These are phyloP conservation scores for Sugiyamaella pinicola DNA, from an alignment of 1,139 yeast genomes.

Conservation along the genomic window DNA sequence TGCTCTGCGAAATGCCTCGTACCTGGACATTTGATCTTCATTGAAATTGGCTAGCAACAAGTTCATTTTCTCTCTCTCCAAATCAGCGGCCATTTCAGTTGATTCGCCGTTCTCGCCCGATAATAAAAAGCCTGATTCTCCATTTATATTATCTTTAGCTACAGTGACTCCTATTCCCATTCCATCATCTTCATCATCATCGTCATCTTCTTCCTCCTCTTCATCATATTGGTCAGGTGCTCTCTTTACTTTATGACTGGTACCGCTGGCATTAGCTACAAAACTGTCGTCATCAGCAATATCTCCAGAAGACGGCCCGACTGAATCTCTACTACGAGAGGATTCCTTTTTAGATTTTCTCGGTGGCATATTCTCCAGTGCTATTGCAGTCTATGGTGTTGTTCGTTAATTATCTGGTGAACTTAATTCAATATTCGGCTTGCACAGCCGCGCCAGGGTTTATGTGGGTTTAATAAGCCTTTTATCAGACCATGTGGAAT, in stretches of 20 bases:
- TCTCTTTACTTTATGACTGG: not conserved
- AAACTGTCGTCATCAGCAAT: slow-evolving; percentile 9
- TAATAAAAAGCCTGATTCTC: not conserved
- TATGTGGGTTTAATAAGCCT: no score
- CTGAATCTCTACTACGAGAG: slow-evolving; percentile 2
- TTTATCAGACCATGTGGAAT: no score
- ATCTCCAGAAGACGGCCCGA: not conserved
- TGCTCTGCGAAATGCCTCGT: slow-evolving; percentile 85
- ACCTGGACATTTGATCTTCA: slow-evolving; percentile 82
- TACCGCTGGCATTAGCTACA: slow-evolving; percentile 6
- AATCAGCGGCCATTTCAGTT: slow-evolving; percentile 24
- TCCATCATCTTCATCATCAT: slow-evolving; percentile 29
- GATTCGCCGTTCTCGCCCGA: slow-evolving; percentile 19
- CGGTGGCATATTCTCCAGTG: slow-evolving; percentile 8
- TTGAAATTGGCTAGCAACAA: slow-evolving; percentile 72
- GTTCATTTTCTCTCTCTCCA: slow-evolving; percentile 57
- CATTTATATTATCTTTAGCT: slow-evolving; percentile 1
- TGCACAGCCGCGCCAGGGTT: not conserved
- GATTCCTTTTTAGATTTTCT: slow-evolving; percentile 17
- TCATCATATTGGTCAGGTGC: slow-evolving; percentile 16
- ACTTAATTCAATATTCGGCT: no score
- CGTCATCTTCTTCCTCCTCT: slow-evolving; percentile 25
- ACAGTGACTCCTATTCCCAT: slow-evolving; percentile 16
- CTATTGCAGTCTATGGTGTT: not conserved
- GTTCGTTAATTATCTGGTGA: no score